Evolutionary conservation across 2,329 filamentous ascomycete species (phyloP).

Genomic region (Talaromyces rugulosus): DNA sequence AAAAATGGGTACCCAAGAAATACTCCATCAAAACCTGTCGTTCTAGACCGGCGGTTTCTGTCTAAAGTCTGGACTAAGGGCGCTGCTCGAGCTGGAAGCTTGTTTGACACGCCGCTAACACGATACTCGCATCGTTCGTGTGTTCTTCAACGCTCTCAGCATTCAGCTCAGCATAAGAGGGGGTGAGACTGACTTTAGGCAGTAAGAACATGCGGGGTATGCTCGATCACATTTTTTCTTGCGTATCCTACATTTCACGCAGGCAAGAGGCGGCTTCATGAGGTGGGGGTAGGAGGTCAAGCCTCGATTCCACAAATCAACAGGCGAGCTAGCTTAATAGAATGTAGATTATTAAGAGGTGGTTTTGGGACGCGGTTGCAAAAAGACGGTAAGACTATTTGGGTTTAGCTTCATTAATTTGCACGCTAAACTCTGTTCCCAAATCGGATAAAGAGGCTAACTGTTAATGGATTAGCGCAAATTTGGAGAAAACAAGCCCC

Average conservation of each 20-base stretch:
- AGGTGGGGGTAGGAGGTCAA: background rate
- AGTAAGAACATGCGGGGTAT: constrained; percentile 16
- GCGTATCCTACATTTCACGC: constrained; percentile 14
- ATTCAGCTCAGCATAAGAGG: background rate
- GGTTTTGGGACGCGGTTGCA: background rate
- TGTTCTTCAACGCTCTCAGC: background rate
- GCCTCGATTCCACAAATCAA: background rate
- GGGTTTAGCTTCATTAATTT: background rate
- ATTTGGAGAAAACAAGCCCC: background rate
- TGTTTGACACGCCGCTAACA: background rate
- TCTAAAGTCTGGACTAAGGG: background rate
- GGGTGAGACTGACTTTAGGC: constrained; percentile 7
- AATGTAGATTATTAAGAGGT: background rate
- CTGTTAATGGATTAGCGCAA: background rate
- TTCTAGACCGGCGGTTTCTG: background rate
- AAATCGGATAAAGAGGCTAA: background rate
- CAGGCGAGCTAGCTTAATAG: background rate
- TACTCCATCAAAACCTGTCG: constrained; percentile 1
- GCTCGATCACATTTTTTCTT: constrained; percentile 18
- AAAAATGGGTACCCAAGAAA: constrained; percentile 12
- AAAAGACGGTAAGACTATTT: background rate
- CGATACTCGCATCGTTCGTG: background rate
- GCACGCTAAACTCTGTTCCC: background rate
- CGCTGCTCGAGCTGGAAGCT: background rate
- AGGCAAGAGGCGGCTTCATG: constrained; percentile 16